phyloP scores from a whole-genome alignment of 208 protist species.

The Crithidia bombi region DNA sequence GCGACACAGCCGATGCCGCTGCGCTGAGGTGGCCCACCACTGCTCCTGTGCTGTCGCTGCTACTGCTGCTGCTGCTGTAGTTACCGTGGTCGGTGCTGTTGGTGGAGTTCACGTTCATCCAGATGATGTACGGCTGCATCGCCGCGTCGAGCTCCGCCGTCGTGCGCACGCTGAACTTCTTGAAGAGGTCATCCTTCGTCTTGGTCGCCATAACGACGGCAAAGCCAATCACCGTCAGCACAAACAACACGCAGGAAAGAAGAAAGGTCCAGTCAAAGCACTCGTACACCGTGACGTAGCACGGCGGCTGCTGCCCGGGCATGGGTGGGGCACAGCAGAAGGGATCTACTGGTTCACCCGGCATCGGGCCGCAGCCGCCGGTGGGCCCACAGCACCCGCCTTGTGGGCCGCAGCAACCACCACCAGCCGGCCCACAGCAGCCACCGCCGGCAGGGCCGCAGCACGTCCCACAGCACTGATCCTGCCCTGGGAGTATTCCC shows the following conservation, averaged over 20 bases:
- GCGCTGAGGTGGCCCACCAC: no score
- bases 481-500: conserved; percentile 20
- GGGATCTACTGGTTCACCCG: conserved; percentile 56
- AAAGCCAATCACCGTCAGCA: conserved; percentile 60
- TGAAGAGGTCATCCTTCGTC: conserved; percentile 63
- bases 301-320: conserved; percentile 32
- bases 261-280: conserved; percentile 78
- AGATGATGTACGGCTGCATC: conserved; percentile 47
- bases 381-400: conserved; percentile 10
- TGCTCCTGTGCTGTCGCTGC: neutral
- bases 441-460: conserved; percentile 3
- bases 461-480: conserved; percentile 35
- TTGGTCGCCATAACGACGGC: conserved; percentile 45
- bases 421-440: conserved; percentile 3
- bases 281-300: conserved; percentile 46
- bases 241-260: conserved; percentile 55
- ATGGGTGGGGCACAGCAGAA: conserved; percentile 58
- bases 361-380: conserved; percentile 33
- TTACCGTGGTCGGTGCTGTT: neutral
- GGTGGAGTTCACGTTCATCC: conserved; percentile 9
- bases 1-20: no score
- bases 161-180: conserved; percentile 40
- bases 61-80: conserved; percentile 2
- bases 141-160: conserved; percentile 40
- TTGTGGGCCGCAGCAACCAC: conserved; percentile 13